These are phyloP conservation scores for Salix viminalis DNA, from an alignment of 345 rosid species.

Conservation along the genomic window DNA sequence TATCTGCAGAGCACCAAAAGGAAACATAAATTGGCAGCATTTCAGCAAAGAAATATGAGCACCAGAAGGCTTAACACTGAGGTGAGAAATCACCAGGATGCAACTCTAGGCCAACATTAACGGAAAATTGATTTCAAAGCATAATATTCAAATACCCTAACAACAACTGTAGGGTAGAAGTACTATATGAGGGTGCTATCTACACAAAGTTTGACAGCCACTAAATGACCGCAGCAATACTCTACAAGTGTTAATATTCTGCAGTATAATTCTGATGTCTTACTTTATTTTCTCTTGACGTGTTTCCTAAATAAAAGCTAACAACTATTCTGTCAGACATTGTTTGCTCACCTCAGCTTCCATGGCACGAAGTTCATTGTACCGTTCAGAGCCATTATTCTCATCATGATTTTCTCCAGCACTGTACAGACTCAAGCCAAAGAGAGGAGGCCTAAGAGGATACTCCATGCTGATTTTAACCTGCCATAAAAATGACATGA, in stretches of 20 bases:
- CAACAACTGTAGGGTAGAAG: not conserved
- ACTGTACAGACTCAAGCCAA: slow-evolving; percentile 46
- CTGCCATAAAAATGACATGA: slow-evolving; percentile 38
- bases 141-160: not conserved
- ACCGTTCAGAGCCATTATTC: slow-evolving; percentile 40
- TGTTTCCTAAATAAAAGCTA: not conserved
- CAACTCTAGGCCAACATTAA: not conserved
- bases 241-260: not conserved
- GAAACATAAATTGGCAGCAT: slow-evolving; percentile 1
- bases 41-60: not conserved
- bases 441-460: slow-evolving; percentile 83
- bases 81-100: not conserved
- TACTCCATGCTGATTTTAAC: slow-evolving; percentile 73
- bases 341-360: slow-evolving; percentile 76
- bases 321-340: not conserved
- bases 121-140: not conserved
- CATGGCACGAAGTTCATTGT: slow-evolving; percentile 75
- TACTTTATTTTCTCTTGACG: too few relatives aligned
- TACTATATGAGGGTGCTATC: not conserved
- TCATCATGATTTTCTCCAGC: slow-evolving; percentile 31
- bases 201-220: not conserved
- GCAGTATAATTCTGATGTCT: not conserved
- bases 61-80: not conserved
- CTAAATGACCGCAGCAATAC: not conserved
- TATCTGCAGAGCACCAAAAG: slow-evolving; percentile 42